phyloP scores from a whole-genome alignment of 2,329 filamentous ascomycete species.

The Fusarium mangiferae region DNA sequence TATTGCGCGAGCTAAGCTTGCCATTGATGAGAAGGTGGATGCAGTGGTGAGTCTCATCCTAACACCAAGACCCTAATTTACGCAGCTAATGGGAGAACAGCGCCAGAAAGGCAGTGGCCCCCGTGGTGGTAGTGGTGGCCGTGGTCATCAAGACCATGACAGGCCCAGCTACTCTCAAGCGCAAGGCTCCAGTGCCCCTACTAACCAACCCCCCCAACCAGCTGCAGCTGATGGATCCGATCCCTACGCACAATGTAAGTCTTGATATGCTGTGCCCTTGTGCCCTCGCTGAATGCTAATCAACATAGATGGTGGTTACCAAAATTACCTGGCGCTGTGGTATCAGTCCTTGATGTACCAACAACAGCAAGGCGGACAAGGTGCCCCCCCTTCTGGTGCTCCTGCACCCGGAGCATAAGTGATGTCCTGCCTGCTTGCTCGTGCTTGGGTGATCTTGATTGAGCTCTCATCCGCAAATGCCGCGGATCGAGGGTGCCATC shows the following conservation, averaged over 20 bases:
- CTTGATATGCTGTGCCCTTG: background rate
- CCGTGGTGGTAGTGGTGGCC: slow-evolving; percentile 54
- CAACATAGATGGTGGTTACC: slow-evolving; percentile 77
- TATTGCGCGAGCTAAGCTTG: slow-evolving; percentile 82
- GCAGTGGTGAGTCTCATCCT: slow-evolving; percentile 72
- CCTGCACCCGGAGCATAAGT: slow-evolving; percentile 52
- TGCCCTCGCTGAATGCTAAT: background rate
- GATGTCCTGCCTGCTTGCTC: slow-evolving; percentile 44
- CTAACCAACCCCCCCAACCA: slow-evolving; percentile 56
- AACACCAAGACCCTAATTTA: background rate
- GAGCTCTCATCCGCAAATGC: slow-evolving; percentile 41
- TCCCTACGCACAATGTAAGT: slow-evolving; percentile 80
- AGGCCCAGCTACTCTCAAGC: slow-evolving; percentile 65
- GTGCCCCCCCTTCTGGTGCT: slow-evolving; percentile 49
- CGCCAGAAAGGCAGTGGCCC: slow-evolving; percentile 63
- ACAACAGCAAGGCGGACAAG: slow-evolving; percentile 54
- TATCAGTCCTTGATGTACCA: slow-evolving; percentile 72
- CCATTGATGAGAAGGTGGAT: slow-evolving; percentile 92
- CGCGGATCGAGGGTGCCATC: slow-evolving; percentile 38
- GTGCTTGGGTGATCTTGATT: slow-evolving; percentile 50
- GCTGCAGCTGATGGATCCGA: slow-evolving; percentile 66
- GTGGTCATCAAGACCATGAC: slow-evolving; percentile 64
- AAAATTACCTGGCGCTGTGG: slow-evolving; percentile 83
- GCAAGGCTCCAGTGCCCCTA: slow-evolving; percentile 53
- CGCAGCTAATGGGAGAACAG: slow-evolving; percentile 50